phyloP scores from a whole-genome alignment of 208 protist species.

The Leptomonas seymouri region DNA sequence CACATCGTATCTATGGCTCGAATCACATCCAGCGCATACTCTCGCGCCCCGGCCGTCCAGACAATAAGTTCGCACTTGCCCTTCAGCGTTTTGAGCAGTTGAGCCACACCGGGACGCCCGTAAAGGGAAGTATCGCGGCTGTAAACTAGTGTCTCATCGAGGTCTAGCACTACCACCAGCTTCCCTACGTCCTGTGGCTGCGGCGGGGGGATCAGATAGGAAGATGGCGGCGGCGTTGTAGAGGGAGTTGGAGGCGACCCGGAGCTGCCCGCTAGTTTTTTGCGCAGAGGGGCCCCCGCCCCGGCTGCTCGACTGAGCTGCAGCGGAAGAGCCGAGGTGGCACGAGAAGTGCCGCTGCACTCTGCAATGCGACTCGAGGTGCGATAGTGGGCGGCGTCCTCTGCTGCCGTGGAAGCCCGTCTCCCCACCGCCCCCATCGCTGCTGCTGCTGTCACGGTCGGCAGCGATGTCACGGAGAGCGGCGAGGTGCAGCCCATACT shows the following conservation, averaged over 20 bases:
- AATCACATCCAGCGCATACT: conserved; percentile 73
- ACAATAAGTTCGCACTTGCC: conserved; percentile 78
- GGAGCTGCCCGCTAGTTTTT: neutral
- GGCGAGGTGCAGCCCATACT: conserved; percentile 1
- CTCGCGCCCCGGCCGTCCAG: conserved; percentile 85
- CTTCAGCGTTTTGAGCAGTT: conserved; percentile 66
- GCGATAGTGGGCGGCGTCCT: neutral
- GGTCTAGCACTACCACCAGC: conserved; percentile 85
- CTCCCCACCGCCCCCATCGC: neutral
- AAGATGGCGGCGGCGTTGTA: neutral
- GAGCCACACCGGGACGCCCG: conserved; percentile 54
- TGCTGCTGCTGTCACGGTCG: neutral
- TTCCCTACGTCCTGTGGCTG: conserved; percentile 55
- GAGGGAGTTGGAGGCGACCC: too few species aligned
- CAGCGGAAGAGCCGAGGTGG: neutral
- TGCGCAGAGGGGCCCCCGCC: neutral
- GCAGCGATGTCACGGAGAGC: neutral
- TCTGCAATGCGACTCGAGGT: neutral
- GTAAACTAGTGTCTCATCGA: conserved; percentile 89
- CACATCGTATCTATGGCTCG: conserved; percentile 64
- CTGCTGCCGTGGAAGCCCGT: neutral
- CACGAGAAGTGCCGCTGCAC: neutral
- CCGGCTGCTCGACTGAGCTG: neutral
- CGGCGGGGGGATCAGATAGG: conserved; percentile 56
- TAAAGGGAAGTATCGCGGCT: conserved; percentile 68